Evolutionary conservation across 1,284 basidiomycete species (phyloP).

Genomic region (Cryptococcus jaspeensis): DNA sequence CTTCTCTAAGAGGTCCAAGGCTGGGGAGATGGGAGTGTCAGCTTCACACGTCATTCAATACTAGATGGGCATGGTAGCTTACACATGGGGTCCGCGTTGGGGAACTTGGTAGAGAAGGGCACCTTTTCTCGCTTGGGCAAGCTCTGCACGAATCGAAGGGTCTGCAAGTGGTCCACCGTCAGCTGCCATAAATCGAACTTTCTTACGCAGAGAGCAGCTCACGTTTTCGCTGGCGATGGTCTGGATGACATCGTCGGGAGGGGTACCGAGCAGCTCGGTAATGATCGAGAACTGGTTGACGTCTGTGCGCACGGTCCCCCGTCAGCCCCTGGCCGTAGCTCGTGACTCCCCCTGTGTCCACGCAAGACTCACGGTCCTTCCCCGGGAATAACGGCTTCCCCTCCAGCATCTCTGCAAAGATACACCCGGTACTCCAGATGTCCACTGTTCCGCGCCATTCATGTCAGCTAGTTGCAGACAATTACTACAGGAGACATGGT

Average conservation of each 20-base stretch:
- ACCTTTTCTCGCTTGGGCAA: constrained; percentile 93
- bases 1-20: constrained; percentile 93
- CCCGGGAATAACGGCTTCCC: constrained; percentile 98
- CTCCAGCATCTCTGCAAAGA: constrained; percentile 99
- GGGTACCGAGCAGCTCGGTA: constrained; percentile 95
- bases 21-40: constrained; percentile 53
- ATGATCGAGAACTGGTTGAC: constrained; percentile 99
- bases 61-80: constrained; percentile 16
- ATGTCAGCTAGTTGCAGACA: constrained; percentile 12
- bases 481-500: not conserved
- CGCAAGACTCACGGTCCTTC: constrained; percentile 69
- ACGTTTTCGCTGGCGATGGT: constrained; percentile 98
- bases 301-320: constrained; percentile 58
- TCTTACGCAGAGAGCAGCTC: constrained; percentile 33
- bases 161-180: constrained; percentile 57
- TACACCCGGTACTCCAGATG: constrained; percentile 99
- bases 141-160: constrained; percentile 97
- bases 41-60: constrained; percentile 4
- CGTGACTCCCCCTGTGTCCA: not conserved
- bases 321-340: not conserved
- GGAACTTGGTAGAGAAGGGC: constrained; percentile 91
- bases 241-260: constrained; percentile 98
- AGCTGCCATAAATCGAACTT: not conserved
- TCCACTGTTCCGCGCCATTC: constrained; percentile 60
- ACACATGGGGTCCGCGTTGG: constrained; percentile 84